Conservation (phyloP, 345 rosid species). For the Gossypium australe region DNA sequence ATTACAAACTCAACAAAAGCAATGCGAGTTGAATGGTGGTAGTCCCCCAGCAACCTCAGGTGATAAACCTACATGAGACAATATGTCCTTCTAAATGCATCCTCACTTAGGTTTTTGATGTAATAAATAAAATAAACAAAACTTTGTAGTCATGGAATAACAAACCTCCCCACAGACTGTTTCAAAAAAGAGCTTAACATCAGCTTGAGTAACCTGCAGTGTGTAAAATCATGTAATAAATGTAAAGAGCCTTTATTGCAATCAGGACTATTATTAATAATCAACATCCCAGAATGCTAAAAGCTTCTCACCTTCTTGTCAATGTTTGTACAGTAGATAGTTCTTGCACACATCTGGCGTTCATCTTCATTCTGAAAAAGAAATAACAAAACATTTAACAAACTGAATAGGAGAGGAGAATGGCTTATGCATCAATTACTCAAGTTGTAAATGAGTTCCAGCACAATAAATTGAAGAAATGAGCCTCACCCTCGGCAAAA, state of each 20-base stretch:
- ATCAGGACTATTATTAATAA: background rate
- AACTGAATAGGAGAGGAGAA: background rate
- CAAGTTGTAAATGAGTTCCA: background rate
- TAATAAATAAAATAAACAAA: background rate
- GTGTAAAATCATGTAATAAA: slow-evolving; percentile 4
- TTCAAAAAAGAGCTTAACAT: slow-evolving; percentile 64
- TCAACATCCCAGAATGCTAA: slow-evolving; percentile 1
- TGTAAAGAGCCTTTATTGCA: background rate
- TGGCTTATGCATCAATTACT: background rate
- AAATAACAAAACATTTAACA: slow-evolving; percentile 10
- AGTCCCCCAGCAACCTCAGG: slow-evolving; percentile 74
- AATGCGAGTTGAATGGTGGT: slow-evolving; percentile 74
- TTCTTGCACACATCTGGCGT: slow-evolving; percentile 91
- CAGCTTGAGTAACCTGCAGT: slow-evolving; percentile 59
- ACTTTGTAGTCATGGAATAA: slow-evolving; percentile 13
- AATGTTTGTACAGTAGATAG: slow-evolving; percentile 89
- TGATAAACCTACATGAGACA: slow-evolving; percentile 56
- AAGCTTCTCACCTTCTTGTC: slow-evolving; percentile 65
- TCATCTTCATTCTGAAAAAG: slow-evolving; percentile 71
- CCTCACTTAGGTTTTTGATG: background rate
- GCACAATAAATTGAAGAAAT: background rate
- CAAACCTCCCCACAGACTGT: slow-evolving; percentile 70
- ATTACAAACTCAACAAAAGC: slow-evolving; percentile 78
- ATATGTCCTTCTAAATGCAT: slow-evolving; percentile 9
- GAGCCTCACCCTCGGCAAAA: slow-evolving; percentile 78